phyloP scores from a whole-genome alignment of 2,329 filamentous ascomycete species.

The Zymoseptoria crescenta region DNA sequence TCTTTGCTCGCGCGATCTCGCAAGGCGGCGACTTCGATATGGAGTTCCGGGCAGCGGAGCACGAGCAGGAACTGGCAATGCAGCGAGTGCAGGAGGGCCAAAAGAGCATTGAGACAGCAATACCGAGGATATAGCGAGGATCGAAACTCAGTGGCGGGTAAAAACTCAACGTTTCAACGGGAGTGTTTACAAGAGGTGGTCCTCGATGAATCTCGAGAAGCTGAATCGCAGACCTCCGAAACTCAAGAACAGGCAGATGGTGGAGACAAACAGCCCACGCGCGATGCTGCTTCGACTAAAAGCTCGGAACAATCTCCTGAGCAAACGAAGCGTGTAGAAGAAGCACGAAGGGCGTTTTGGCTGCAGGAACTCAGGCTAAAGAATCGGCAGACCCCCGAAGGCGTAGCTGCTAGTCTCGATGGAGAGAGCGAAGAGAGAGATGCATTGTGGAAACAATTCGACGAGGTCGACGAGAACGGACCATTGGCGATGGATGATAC shows the following conservation, averaged over 20 bases:
- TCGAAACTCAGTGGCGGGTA: not conserved
- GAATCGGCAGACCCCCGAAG: not conserved
- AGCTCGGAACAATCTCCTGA: too few relatives aligned
- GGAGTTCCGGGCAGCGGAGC: slow-evolving; percentile 11
- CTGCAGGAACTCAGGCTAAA: not conserved
- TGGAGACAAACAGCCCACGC: not conserved
- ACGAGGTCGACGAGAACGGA: slow-evolving; percentile 2
- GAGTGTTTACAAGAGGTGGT: not conserved
- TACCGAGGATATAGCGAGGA: slow-evolving; percentile 15
- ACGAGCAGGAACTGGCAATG: slow-evolving; percentile 19
- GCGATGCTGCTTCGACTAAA: not conserved
- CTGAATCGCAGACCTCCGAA: not conserved
- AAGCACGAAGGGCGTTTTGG: not conserved
- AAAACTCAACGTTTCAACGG: not conserved
- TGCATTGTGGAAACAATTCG: slow-evolving; percentile 15
- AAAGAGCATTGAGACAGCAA: slow-evolving; percentile 5
- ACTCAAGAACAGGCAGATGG: not conserved
- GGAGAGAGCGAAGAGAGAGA: not conserved
- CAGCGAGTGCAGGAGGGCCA: slow-evolving; percentile 10
- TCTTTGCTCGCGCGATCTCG: slow-evolving; percentile 18
- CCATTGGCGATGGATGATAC: not conserved
- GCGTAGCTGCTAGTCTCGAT: not conserved
- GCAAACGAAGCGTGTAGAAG: not conserved
- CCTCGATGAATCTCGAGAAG: not conserved
- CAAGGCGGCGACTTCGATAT: slow-evolving; percentile 13